phyloP scores from a whole-genome alignment of 495 filamentous ascomycete genomes.

The Penicillium arizonense region DNA sequence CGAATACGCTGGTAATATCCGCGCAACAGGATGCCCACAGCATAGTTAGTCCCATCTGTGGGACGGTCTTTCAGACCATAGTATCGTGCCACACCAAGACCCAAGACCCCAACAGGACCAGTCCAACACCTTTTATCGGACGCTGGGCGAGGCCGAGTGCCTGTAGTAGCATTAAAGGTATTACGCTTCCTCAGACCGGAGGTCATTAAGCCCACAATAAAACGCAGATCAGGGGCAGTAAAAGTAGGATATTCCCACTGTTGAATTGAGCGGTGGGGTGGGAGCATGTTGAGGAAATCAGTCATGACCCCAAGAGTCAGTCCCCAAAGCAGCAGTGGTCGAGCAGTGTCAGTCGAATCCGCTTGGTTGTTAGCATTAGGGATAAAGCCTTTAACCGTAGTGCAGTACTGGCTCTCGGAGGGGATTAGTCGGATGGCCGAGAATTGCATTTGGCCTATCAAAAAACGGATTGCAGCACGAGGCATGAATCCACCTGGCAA shows the following conservation, averaged over 20 bases:
- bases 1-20: conserved; percentile 68
- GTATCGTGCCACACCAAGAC: conserved; percentile 46
- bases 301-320: conserved; percentile 69
- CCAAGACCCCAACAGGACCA: conserved; percentile 35
- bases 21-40: conserved; percentile 61
- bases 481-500: conserved; percentile 48
- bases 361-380: conserved; percentile 32
- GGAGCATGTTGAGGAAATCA: conserved; percentile 71
- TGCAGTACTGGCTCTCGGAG: conserved; percentile 59
- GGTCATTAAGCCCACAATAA: conserved; percentile 61
- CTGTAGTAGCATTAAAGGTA: conserved; percentile 36
- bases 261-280: conserved; percentile 58
- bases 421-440: conserved; percentile 65
- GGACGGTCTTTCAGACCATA: conserved; percentile 33
- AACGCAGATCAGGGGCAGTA: conserved; percentile 60
- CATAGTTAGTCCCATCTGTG: conserved; percentile 35
- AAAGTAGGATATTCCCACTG: conserved; percentile 75
- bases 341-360: conserved; percentile 25
- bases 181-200: conserved; percentile 60
- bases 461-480: conserved; percentile 49
- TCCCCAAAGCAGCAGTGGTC: conserved; percentile 71
- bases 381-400: conserved; percentile 44
- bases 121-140: conserved; percentile 8
- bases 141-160: conserved; percentile 36
- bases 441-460: conserved; percentile 71